Conservation (phyloP, 192 early-diverging fungal species). For the Backusella liffmaniae region DNA sequence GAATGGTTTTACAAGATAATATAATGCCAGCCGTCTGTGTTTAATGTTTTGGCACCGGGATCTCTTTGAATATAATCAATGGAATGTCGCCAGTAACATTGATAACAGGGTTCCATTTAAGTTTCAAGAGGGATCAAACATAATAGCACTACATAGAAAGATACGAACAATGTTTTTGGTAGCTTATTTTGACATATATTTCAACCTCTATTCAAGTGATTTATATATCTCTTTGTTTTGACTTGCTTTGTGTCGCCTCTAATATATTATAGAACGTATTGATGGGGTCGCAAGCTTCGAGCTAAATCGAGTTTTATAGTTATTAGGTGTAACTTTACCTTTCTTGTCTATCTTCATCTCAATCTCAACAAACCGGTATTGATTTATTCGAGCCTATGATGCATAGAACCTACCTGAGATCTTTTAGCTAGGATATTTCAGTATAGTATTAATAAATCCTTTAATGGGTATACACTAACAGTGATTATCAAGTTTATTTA, state of each 20-base stretch:
- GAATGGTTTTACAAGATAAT: background rate
- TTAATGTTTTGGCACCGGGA: background rate
- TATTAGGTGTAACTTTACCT: background rate
- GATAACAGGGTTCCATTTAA: background rate
- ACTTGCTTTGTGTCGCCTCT: background rate
- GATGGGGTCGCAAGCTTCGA: background rate
- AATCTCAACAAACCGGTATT: background rate
- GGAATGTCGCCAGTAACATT: background rate
- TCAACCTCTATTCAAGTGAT: too few relatives aligned
- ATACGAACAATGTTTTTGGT: background rate
- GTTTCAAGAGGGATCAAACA: background rate
- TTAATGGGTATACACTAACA: too few relatives aligned
- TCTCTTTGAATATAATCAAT: background rate
- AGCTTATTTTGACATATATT: too few relatives aligned
- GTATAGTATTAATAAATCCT: too few relatives aligned
- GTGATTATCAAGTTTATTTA: background rate
- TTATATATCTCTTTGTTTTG: background rate
- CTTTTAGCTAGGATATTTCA: too few relatives aligned
- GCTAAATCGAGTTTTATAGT: slow-evolving; percentile 1
- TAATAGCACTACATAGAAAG: background rate
- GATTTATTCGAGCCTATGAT: background rate
- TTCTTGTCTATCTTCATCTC: background rate
- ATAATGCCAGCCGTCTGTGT: background rate
- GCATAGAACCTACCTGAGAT: too few relatives aligned
- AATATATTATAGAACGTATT: background rate